Conservation (phyloP, 805 yeast genomes). For the Debaryomyces tyrocola region DNA sequence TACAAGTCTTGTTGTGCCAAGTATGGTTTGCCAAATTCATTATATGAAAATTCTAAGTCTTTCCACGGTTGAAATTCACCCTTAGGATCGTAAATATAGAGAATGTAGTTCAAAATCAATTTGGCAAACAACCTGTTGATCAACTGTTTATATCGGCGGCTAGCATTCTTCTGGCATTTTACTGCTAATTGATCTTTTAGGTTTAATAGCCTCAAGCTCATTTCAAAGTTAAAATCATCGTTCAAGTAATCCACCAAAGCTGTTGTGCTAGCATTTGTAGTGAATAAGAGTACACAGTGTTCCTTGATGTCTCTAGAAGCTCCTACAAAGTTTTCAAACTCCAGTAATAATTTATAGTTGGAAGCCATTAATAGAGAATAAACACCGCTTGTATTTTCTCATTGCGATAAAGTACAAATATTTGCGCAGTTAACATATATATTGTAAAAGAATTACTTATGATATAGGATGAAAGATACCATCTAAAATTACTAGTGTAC, state of each 20-base stretch:
- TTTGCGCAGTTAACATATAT: too few species aligned
- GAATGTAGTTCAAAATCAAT: slow-evolving; percentile 37
- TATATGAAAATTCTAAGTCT: slow-evolving; percentile 26
- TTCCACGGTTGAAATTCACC: slow-evolving; percentile 17
- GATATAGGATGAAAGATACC: too few species aligned
- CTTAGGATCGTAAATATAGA: slow-evolving; percentile 11
- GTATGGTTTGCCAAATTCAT: slow-evolving; percentile 59
- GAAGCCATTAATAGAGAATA: too few species aligned
- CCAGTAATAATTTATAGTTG: too few species aligned
- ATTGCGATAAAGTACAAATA: too few species aligned
- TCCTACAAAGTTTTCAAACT: neutral
- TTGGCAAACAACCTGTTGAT: slow-evolving; percentile 47
- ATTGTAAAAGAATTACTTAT: too few species aligned
- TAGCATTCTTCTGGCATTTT: slow-evolving; percentile 33
- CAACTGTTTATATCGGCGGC: slow-evolving; percentile 39
- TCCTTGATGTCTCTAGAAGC: slow-evolving; percentile 2
- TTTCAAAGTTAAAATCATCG: slow-evolving; percentile 49
- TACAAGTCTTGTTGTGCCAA: slow-evolving; percentile 20
- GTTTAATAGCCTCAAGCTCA: slow-evolving; percentile 45
- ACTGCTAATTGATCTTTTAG: slow-evolving; percentile 43
- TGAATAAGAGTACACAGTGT: neutral
- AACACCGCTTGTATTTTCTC: too few species aligned
- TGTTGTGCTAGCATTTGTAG: slow-evolving; percentile 13
- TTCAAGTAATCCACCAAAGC: slow-evolving; percentile 14
- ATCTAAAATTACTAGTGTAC: too few species aligned